Evolutionary conservation across 225 moss, liverwort and hornwort species (phyloP).

Genomic region (Thuidium tamariscinum): DNA sequence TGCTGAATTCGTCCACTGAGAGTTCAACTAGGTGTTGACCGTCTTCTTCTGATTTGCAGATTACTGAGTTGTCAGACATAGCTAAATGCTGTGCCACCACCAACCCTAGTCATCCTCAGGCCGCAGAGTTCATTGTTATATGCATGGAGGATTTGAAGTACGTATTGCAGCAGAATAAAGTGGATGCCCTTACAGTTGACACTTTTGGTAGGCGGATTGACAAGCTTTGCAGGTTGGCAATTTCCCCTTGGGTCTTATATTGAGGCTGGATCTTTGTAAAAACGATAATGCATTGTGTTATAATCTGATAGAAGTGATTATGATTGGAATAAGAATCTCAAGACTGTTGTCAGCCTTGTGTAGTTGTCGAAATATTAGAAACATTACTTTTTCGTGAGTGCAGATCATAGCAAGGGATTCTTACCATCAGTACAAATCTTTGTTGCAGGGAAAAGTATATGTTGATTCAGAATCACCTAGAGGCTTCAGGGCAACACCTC

Average conservation of each 20-base stretch:
- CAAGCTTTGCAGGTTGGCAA: conserved; percentile 71
- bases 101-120: conserved; percentile 40
- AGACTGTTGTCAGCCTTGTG: neutral
- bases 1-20: neutral
- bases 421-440: neutral
- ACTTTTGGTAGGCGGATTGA: conserved; percentile 95
- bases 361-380: neutral
- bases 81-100: conserved; percentile 72
- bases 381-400: neutral
- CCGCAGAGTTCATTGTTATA: conserved; percentile 50
- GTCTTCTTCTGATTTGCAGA: conserved; percentile 40
- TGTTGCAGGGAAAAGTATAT: conserved; percentile 78
- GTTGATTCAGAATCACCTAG: conserved; percentile 35
- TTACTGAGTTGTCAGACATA: conserved; percentile 81
- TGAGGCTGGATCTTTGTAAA: neutral
- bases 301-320: neutral
- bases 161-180: conserved; percentile 82
- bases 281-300: neutral
- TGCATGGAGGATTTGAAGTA: conserved; percentile 96
- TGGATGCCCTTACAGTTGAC: conserved; percentile 79
- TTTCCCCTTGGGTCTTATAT: neutral
- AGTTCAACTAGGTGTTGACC: neutral
- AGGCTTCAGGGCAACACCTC: conserved; percentile 56
- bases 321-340: neutral
- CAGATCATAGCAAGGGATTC: neutral